Base-by-base conservation (phyloP, 129 eudicot species). In the Sambucus nigra region DNA sequence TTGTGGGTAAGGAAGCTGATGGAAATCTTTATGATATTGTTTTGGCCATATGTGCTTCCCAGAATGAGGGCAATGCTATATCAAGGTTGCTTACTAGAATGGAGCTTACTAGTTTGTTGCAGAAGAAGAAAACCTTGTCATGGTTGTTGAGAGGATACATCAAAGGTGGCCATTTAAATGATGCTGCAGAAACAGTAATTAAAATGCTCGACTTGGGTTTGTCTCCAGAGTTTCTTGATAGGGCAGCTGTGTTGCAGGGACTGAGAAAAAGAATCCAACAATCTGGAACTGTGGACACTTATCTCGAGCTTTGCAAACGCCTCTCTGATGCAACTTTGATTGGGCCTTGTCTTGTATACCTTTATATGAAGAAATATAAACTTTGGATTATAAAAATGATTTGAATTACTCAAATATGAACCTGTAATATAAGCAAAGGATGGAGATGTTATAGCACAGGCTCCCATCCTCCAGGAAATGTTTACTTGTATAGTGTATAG, bases 111-210 rank as follows among this genome's bases (percentile, higher is more conserved):
- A 69, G 94, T 57, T 60, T 79, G 10, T 47, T 75, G 24, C 55
- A 72, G 26, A 81, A 80, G 35, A 89, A 84, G 77, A 79, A 84
- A 57, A 76, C 88, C 0, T 56, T 84, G 14, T 73, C 94, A 6
- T 89, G 95, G 97, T 57, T 89, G 45, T 66, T 89, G 68, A 78
- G 94, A 60, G 97, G 97, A 47, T 89, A 89, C 55, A 66, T 89
- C 25, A 89, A 79, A 80, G 97, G 95, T 0, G 85, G 86, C 11
- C 91, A 84, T 47, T 84, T 73, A 42, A 66, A 62, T 21, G 72
- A 78, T 67, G 95, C 97, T 26, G 95, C 95, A 8, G 95, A 89
- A 68, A 69, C 85, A 6, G 76, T 84, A 0, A 54, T 65, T n/a
- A 84, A 69, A 67, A 89, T 89, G 94, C 83, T 89, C 6, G 78